Evolutionary conservation across 2,329 filamentous ascomycete genomes (phyloP).

Genomic region (Colletotrichum euphorbiae): DNA sequence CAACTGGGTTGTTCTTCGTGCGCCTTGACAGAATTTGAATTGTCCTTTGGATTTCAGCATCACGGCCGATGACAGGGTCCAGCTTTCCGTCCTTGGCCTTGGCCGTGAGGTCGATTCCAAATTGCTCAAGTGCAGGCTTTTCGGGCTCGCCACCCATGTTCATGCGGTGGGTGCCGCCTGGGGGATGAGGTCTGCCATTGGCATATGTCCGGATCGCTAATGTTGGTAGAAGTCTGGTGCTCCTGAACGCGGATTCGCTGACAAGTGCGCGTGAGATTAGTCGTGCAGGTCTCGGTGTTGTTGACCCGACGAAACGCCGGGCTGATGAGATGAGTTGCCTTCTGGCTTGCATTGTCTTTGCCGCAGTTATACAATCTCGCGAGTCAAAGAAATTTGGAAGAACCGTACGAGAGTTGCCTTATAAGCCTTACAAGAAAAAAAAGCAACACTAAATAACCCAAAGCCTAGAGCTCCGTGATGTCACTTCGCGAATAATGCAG

Average conservation of each 20-base stretch:
- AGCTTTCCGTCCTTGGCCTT: constrained; percentile 89
- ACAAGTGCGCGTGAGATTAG: constrained; percentile 30
- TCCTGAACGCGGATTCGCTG: constrained; percentile 19
- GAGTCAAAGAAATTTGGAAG: background rate
- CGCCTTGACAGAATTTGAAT: constrained; percentile 93
- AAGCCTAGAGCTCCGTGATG: constrained; percentile 11
- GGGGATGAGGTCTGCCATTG: constrained; percentile 83
- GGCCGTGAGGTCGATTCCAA: constrained; percentile 88
- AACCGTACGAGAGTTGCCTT: too few relatives aligned
- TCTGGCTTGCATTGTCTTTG: constrained; percentile 54
- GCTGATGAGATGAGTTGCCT: constrained; percentile 53
- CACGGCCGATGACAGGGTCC: constrained; percentile 94
- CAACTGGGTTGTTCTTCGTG: constrained; percentile 95
- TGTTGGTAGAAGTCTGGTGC: constrained; percentile 52
- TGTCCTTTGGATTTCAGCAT: constrained; percentile 90
- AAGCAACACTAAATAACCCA: constrained; percentile 16
- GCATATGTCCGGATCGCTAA: constrained; percentile 66
- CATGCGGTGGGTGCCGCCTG: constrained; percentile 95
- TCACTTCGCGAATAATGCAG: constrained; percentile 26
- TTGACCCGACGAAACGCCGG: constrained; percentile 50
- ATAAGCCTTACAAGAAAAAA: too few relatives aligned
- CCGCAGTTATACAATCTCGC: background rate
- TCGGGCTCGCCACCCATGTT: constrained; percentile 80
- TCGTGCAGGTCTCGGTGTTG: constrained; percentile 46
- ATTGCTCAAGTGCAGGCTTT: constrained; percentile 91